phyloP scores from a whole-genome alignment of 306 rosid genomes.

The Quercus dentata region DNA sequence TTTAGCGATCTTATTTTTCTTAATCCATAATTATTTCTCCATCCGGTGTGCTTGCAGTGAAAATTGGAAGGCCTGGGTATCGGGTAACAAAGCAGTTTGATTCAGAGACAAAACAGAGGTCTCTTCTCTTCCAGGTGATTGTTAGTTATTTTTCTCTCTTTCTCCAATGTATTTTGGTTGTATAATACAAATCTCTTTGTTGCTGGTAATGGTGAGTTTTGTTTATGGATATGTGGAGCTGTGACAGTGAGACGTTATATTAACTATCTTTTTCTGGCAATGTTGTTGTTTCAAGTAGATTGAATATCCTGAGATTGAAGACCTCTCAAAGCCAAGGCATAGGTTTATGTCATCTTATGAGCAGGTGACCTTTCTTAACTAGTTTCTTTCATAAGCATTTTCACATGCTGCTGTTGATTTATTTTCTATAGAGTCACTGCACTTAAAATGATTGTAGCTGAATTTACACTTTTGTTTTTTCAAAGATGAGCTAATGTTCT shows the following conservation, averaged over 20 bases:
- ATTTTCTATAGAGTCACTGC: slow-evolving; percentile 6
- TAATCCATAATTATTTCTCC: neutral
- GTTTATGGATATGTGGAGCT: neutral
- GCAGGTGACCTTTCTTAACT: slow-evolving; percentile 49
- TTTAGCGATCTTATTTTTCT: neutral
- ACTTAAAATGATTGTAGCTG: neutral
- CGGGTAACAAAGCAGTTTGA: slow-evolving; percentile 93
- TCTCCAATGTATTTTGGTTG: neutral
- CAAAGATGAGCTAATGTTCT: neutral
- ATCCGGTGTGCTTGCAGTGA: slow-evolving; percentile 47
- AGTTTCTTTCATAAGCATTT: neutral
- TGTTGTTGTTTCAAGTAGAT: slow-evolving; percentile 43
- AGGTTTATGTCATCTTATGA: slow-evolving; percentile 97
- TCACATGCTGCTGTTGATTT: neutral
- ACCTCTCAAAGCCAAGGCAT: slow-evolving; percentile 84
- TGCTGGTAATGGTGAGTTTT: neutral
- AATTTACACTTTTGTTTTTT: neutral
- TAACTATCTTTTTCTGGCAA: neutral
- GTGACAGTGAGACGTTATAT: neutral
- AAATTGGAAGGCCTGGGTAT: slow-evolving; percentile 96
- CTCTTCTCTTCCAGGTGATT: slow-evolving; percentile 86
- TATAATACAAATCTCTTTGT: neutral
- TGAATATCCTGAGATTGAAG: slow-evolving; percentile 98
- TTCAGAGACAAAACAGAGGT: slow-evolving; percentile 88
- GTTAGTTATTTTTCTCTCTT: neutral